A percentile compares a stretch with the other conserved stretches of the same genome.
These are phyloP conservation scores for Cystobasidium tubakii DNA, from an alignment of 768 basidiomycete species.

Conservation along the genomic window DNA sequence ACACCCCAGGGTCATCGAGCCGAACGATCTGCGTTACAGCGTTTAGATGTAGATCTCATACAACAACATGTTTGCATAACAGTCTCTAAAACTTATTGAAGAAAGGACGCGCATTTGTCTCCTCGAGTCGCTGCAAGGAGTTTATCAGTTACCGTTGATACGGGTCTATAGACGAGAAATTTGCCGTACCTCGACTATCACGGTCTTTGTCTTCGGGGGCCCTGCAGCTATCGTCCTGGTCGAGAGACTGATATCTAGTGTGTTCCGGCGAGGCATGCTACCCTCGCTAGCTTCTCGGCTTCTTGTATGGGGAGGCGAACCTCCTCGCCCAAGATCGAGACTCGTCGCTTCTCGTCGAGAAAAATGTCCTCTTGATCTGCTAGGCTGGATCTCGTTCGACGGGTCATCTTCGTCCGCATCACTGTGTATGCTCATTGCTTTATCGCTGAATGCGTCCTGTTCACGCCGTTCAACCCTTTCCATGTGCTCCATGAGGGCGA, in stretches of 20 bases:
- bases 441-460: neutral
- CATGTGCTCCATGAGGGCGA: slow-evolving; percentile 23
- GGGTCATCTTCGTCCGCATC: neutral
- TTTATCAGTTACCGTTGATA: neutral
- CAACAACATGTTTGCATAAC: slow-evolving; percentile 5
- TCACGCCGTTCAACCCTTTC: slow-evolving; percentile 24
- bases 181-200: slow-evolving; percentile 30
- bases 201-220: slow-evolving; percentile 18
- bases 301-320: neutral
- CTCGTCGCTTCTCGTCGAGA: slow-evolving; percentile 15
- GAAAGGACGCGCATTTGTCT: slow-evolving; percentile 29
- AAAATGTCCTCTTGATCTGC: neutral
- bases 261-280: neutral
- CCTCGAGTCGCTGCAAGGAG: slow-evolving; percentile 32
- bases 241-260: neutral
- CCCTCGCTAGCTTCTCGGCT: neutral
- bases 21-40: too few relatives aligned
- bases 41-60: neutral
- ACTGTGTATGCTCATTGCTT: neutral
- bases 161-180: neutral
- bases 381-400: neutral
- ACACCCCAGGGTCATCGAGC: too few relatives aligned
- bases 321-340: slow-evolving; percentile 15
- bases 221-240: neutral
- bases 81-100: slow-evolving; percentile 13